These are phyloP conservation scores for Huntiella abstrusa DNA, from an alignment of 2,329 filamentous ascomycete species.

Conservation along the genomic window DNA sequence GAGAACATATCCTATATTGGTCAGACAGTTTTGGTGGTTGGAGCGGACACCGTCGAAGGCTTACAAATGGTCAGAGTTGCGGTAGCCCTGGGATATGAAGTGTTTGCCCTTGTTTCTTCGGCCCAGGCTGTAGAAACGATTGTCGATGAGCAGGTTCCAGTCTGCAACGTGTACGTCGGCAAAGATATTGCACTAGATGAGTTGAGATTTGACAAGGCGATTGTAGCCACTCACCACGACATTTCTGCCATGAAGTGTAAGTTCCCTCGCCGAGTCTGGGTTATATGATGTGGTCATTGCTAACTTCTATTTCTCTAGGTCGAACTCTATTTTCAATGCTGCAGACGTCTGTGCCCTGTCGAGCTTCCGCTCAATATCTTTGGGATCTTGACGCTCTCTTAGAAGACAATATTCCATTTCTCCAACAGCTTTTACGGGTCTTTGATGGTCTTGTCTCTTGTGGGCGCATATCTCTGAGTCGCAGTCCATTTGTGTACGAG, in stretches of 20 bases:
- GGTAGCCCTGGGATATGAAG: slow-evolving; percentile 18
- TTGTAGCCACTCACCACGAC: neutral
- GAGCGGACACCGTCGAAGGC: slow-evolving; percentile 18
- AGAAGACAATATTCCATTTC: neutral
- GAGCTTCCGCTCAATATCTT: neutral
- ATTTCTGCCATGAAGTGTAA: slow-evolving; percentile 18
- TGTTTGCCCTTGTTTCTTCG: slow-evolving; percentile 24
- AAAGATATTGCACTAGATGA: slow-evolving; percentile 20
- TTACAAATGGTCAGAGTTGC: slow-evolving; percentile 26
- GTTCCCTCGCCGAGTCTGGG: slow-evolving; percentile 9
- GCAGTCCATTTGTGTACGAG: slow-evolving; percentile 1
- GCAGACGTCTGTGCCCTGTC: neutral
- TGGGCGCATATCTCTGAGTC: neutral
- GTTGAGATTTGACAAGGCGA: slow-evolving; percentile 5
- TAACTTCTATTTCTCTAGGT: neutral
- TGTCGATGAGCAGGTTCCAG: slow-evolving; percentile 17
- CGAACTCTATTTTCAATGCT: slow-evolving; percentile 1
- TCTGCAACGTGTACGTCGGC: neutral
- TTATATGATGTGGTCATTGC: neutral
- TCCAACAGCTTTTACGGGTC: slow-evolving; percentile 2
- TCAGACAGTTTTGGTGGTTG: slow-evolving; percentile 4
- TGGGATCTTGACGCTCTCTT: slow-evolving; percentile 8
- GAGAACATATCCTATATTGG: neutral
- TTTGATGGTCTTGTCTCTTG: slow-evolving; percentile 1
- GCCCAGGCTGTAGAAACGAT: slow-evolving; percentile 22